A percentile compares a stretch with the other conserved stretches of the same genome.
These are phyloP conservation scores for Trematosphaeria pertusa DNA, from an alignment of 2,329 filamentous ascomycete genomes.

Conservation along the genomic window DNA sequence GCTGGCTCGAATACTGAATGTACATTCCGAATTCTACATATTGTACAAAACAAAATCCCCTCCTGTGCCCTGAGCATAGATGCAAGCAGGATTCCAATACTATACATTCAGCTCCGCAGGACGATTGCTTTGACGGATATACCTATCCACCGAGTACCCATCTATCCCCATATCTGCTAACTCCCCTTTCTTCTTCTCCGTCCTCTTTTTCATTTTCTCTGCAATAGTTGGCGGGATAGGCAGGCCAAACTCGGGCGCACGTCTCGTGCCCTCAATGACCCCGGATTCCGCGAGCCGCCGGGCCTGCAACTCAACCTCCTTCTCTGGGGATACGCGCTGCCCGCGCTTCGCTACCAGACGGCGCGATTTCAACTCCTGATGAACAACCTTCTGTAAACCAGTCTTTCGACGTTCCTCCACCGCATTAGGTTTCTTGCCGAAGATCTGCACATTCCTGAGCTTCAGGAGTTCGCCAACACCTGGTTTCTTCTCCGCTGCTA, in stretches of 20 bases:
- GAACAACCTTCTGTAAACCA: slow-evolving; percentile 81
- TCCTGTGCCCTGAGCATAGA: not conserved
- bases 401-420: slow-evolving; percentile 74
- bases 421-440: slow-evolving; percentile 68
- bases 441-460: slow-evolving; percentile 71
- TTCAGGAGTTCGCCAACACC: slow-evolving; percentile 34
- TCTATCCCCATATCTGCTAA: not conserved
- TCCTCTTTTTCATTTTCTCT: slow-evolving; percentile 4
- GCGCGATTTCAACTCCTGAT: slow-evolving; percentile 59
- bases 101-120: not conserved
- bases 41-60: slow-evolving; percentile 1
- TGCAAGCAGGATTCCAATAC: not conserved
- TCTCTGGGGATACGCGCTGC: no score
- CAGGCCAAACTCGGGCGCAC: slow-evolving; percentile 4
- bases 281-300: no score
- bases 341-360: no score
- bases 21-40: slow-evolving; percentile 7
- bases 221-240: not conserved
- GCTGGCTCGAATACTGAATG: no score
- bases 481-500: slow-evolving; percentile 12
- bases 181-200: slow-evolving; percentile 1
- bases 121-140: slow-evolving; percentile 1
- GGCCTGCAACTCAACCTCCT: not conserved
- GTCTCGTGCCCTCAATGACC: slow-evolving; percentile 9
- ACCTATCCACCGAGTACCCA: not conserved